Base-by-base conservation (phyloP, 169 alveolate genomes). In the Eimeria zaria region DNA sequence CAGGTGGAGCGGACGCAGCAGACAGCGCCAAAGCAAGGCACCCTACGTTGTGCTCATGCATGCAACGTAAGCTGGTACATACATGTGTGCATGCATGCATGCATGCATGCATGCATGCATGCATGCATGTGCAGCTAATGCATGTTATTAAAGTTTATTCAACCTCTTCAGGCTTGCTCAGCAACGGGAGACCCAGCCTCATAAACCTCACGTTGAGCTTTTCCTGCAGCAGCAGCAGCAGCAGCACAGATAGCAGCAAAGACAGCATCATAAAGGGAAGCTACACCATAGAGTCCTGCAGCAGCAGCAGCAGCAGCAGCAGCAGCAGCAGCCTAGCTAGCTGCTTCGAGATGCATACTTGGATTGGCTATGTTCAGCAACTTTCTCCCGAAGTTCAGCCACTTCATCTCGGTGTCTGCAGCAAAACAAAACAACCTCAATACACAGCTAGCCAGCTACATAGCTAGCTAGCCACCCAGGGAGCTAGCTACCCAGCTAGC, bases 331-430 rank as follows among this genome's bases (percentile, higher is more conserved):
- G 83, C 83, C 12, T 8, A 27, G 36, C 46, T 18, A 22, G 36
- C 33, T 62, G 27, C 30, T 36, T 16, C 33, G n/a, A 14, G 33
- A 51, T 30, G 20, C 80, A 7, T 46, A 73, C 83, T 73, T 73
- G 83, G 55, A 16, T 9, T 73, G 55, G 27, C 22, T 24, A 53
- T 73, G 83, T 22, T 73, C 30, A 83, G 91, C 69, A 12, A 55
- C 74, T 7, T 48, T 48, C 91, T 83, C 91, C 30, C 30, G 51
- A 44, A 83, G 53, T 53, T 48, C 91, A n/a, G 91, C 91, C 48
- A 83, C 74, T 53, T 83, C 89, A 12, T 80, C 73, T 33, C 67
- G 73, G 33, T 48, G 46, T 39, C 91, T 83, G 73, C 69, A 48
- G 60, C 91, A 51, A 24, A 41, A 67, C 80, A 14, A 7, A 69